A percentile compares a stretch with the other conserved stretches of the same genome.
Evolutionary conservation across 768 basidiomycete genomes (phyloP).

Genomic region (Tylopilus felleus): DNA sequence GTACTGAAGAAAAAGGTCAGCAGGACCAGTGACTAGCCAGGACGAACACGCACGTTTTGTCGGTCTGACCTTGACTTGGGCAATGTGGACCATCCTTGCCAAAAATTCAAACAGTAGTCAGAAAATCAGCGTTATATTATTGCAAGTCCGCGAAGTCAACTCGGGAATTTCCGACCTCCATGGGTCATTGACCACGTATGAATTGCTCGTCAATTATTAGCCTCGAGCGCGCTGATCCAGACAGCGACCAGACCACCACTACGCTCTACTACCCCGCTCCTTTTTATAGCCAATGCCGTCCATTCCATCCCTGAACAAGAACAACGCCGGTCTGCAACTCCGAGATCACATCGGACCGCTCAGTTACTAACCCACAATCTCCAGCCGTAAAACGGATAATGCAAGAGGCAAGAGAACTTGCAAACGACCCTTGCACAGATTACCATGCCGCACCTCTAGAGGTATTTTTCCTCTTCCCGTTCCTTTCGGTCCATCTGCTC

Average conservation of each 20-base stretch:
- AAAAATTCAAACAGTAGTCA: too few relatives aligned
- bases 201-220: neutral
- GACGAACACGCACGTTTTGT: slow-evolving; percentile 54
- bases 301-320: slow-evolving; percentile 70
- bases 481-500: slow-evolving; percentile 5
- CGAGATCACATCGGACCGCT: neutral
- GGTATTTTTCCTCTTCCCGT: slow-evolving; percentile 42
- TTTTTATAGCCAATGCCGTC: slow-evolving; percentile 24
- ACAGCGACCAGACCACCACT: too few relatives aligned
- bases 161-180: slow-evolving; percentile 17
- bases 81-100: slow-evolving; percentile 58
- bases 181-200: slow-evolving; percentile 5
- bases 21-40: neutral
- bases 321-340: slow-evolving; percentile 69
- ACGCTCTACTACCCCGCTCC: too few relatives aligned
- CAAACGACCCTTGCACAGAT: slow-evolving; percentile 79
- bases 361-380: neutral
- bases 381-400: slow-evolving; percentile 94
- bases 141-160: slow-evolving; percentile 8
- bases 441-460: slow-evolving; percentile 78
- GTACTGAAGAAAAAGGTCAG: slow-evolving; percentile 4
- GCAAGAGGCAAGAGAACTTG: slow-evolving; percentile 91
- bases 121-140: neutral
- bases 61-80: slow-evolving; percentile 77
- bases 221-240: too few relatives aligned